Evolutionary conservation across 2,329 filamentous ascomycete genomes (phyloP), one percentile per base, ranked within the genome.

Genomic region (Fusarium sp.): DNA sequence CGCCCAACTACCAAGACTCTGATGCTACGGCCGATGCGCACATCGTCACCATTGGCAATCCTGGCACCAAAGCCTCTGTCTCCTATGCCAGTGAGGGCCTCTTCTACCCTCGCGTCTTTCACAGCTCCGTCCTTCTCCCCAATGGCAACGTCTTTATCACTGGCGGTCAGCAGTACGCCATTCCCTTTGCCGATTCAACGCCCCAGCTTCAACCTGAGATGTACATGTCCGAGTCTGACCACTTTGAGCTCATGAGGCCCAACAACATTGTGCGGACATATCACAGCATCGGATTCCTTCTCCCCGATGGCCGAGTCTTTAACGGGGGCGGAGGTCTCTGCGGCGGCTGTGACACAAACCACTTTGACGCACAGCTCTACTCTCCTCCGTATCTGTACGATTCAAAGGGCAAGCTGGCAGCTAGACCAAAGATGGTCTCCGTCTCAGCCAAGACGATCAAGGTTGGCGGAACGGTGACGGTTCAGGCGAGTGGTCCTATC

Each of bases 91-190:
- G 61, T 0, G 42, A 45, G 2, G 61, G 61, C 2, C 36, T 71
- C 4, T 53, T 36, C 19, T 39, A 59, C 38, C 46, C 70, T 8
- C 79, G 81, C 13, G 74, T 74, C 4, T 83, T 80, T 57, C 76
- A 77, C 49, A 80, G 77, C 13, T 73, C 75, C 0, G 79, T 82
- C 11, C 72, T 82, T 2, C 76, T 84, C 0, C 82, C 82, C 1
- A 76, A 82, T 53, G 82, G 82, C 7, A 76, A 72, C 2, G 75
- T 82, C 4, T 76, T 84, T 23, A 73, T 84, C 35, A 74, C 74
- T 0, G 82, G 82, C 8, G 82, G 82, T 2, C 66, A 61, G 32
- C 3, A 35, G 21, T 46, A 63, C 29, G 55, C 50, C 1, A n/a
- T 66, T 2, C 63, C 63, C 0, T 66, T 66, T 36, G 46, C 45